Evolutionary conservation across 2,329 filamentous ascomycete species (phyloP), one percentile per base, ranked within the genome.

Genomic region (Metarhizium humberi): DNA sequence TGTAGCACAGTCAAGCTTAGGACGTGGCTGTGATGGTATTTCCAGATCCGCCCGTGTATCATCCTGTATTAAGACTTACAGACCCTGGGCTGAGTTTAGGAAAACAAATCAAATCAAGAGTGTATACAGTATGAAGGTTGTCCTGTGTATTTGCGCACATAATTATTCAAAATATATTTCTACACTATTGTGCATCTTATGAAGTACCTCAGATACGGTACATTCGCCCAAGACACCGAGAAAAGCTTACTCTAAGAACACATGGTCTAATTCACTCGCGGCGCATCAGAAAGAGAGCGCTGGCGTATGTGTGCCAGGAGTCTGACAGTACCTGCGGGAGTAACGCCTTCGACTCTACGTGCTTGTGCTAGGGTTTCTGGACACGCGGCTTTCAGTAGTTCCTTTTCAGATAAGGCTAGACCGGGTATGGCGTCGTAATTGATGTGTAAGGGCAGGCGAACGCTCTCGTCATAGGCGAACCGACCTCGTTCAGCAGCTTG

Each of bases 321-420:
- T 54, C 81, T 71, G 47, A 86, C 65, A 56, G 78, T 79, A 0
- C 81, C 83, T 0, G 79, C 74, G 0, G 84, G 82, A 20, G 83
- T 86, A 58, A 87, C 75, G 4, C 92, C 92, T 70, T 99, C 94
- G 11, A 96, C 82, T 14, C 94, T 76, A 51, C 90, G 79, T 36
- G 92, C 92, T 78, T 96, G 94, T 0, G 90, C 92, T 25, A 99
- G 77, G 58, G 83, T 95, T 71, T 95, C 90, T 0, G 94, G 94
- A 52, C 82, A 76, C 1, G 90, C 87, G 2, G 77, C 74, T 56
- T 81, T 79, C 40, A 99, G 75, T 4, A 86, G 79, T 32, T 82
- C 78, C 69, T 82, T 86, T 74, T 97, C 94, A 56, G 90, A 91
- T 42, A 84, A 80, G 55, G 88, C 91, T 53, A 99, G 75, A 0